These are phyloP conservation scores for Podaxis sp. DNA, from an alignment of 768 basidiomycete genomes.

Conservation along the genomic window DNA sequence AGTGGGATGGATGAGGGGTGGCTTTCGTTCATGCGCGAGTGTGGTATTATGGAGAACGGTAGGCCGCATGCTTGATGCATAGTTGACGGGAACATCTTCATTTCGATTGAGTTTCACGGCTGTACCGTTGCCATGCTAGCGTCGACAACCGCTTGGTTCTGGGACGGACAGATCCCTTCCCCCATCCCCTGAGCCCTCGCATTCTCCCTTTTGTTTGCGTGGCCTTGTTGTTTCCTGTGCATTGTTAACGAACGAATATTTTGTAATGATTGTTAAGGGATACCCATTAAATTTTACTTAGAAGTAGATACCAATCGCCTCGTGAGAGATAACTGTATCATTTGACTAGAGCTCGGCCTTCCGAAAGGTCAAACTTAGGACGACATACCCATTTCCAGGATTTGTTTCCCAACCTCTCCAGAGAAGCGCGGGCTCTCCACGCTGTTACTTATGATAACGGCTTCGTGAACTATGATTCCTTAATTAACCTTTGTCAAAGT, in stretches of 20 bases:
- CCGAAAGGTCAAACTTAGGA: not conserved
- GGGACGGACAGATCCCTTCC: not conserved
- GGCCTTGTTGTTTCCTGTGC: not conserved
- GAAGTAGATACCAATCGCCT: not conserved
- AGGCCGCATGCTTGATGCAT: conserved; percentile 9
- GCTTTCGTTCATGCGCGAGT: conserved; percentile 50
- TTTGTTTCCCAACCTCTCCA: not conserved
- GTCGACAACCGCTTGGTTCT: not conserved
- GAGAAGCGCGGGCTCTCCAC: no score
- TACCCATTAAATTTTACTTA: not conserved
- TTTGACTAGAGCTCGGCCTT: not conserved
- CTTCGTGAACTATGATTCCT: not conserved
- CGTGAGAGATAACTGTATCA: not conserved
- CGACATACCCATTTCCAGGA: not conserved
- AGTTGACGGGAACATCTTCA: not conserved
- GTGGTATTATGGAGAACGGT: conserved; percentile 43
- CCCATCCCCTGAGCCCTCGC: not conserved
- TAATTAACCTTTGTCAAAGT: not conserved
- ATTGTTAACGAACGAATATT: not conserved
- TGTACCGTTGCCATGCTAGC: not conserved
- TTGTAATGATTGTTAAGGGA: not conserved
- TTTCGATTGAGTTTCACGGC: not conserved
- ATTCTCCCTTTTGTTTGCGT: not conserved
- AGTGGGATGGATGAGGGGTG: conserved; percentile 48
- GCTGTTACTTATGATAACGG: not conserved